Evolutionary conservation across 495 filamentous ascomycete species (phyloP), one percentile per base, ranked within the genome.

Genomic region (Hypoxylon fragiforme): DNA sequence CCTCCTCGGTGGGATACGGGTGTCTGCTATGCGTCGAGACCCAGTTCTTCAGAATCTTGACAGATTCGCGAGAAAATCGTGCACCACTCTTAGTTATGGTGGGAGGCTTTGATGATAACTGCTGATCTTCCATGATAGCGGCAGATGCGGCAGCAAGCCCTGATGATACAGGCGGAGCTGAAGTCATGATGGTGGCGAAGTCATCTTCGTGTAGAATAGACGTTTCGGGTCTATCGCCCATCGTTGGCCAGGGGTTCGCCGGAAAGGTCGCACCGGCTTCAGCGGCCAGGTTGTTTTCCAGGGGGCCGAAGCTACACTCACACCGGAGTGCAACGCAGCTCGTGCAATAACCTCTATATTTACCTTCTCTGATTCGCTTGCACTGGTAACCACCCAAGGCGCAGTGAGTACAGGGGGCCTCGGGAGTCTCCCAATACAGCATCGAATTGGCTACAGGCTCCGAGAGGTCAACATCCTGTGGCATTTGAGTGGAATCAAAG

Each of bases 1-100:
- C 87, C 34, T 86, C 79, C 18, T 92, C 88, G 20, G 77, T 90
- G 12, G 90, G 90, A 66, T 95, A 95, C 0, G 89, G 90, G 62
- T 91, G 85, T 39, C 84, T 78, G 60, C 77, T 77, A 68, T 95
- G 87, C 13, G 81, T 82, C 2, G 83, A 78, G 12, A 92, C 77
- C 90, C 90, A 95, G 57, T 81, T 80, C 70, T 90, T 89, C 43
- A 95, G 72, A 50, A 88, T 80, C 54, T 85, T 86, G 54, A 91
- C 76, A 1, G 86, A 83, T 54, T 88, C 82, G 52, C 85, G 77
- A 2, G 87, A 85, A 67, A 94, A 87, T 15, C 89, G 77, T 20
- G 82, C 77, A 31, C 80, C 86, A 40, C 72, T 70, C 60, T 78
- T 79, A 41, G 70, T 62, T 49, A 54, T 60, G 14, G 20, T 45